Percentiles rank a stretch among this genome's conserved stretches.
Evolutionary conservation across 78 protist species (phyloP).

Genomic region (Pelomyxa schiedti): DNA sequence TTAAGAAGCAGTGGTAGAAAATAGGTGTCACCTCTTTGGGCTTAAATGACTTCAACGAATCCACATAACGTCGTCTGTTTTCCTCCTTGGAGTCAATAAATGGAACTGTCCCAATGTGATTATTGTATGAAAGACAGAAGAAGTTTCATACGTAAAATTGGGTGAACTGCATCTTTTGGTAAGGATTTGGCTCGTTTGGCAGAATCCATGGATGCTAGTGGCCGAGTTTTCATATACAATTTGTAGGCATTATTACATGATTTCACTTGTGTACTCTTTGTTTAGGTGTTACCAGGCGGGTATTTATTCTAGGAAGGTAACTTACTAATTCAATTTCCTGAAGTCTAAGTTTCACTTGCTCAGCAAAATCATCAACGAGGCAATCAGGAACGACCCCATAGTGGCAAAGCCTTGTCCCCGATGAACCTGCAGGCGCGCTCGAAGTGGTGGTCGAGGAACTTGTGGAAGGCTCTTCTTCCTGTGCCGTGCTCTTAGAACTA

Average conservation of each 20-base stretch:
- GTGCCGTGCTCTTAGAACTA: conserved; percentile 1
- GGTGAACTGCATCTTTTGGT: conserved; percentile 1
- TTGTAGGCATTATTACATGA: conserved; percentile 50
- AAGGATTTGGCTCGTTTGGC: conserved; percentile 34
- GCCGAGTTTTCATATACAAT: conserved; percentile 52
- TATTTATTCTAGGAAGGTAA: background rate
- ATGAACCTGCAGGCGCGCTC: background rate
- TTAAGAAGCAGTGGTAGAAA: conserved; percentile 20
- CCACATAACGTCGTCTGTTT: background rate
- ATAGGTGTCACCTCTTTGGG: conserved; percentile 4
- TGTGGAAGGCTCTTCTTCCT: conserved; percentile 10
- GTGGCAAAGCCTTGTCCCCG: background rate
- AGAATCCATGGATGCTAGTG: conserved; percentile 51
- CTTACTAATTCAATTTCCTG: background rate
- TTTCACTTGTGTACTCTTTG: background rate
- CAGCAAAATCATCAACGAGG: no score
- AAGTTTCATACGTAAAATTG: background rate
- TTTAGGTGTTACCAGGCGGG: background rate
- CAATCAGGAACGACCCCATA: no score
- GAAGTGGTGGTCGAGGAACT: background rate
- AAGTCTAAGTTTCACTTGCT: background rate
- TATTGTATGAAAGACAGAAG: background rate
- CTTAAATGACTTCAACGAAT: background rate
- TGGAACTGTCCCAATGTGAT: background rate
- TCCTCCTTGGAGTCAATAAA: background rate